Evolutionary conservation across 1,284 basidiomycete genomes (phyloP).

Genomic region (Tilletia setariae): DNA sequence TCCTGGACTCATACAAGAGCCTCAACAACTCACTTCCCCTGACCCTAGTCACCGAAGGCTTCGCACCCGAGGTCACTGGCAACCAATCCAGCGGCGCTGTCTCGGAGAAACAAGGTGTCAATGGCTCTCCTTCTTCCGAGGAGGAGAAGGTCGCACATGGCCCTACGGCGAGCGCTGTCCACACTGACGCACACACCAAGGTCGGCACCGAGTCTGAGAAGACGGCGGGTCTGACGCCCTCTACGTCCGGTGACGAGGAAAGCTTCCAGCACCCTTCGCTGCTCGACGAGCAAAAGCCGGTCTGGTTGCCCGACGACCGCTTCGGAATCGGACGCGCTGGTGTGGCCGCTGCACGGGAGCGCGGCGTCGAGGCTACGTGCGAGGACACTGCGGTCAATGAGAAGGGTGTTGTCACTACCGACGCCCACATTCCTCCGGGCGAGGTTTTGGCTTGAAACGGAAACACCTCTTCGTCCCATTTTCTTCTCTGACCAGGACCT

Average conservation of each 20-base stretch:
- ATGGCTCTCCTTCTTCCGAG: not conserved
- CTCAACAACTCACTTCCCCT: slow-evolving; percentile 43
- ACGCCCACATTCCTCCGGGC: slow-evolving; percentile 46
- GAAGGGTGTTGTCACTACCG: slow-evolving; percentile 45
- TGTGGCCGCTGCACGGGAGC: slow-evolving; percentile 39
- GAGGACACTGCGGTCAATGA: slow-evolving; percentile 44
- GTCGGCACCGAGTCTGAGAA: not conserved
- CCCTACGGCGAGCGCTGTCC: not conserved
- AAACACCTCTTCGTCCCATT: too few relatives aligned
- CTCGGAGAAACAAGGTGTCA: not conserved
- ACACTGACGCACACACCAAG: not conserved
- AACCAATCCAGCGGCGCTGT: not conserved
- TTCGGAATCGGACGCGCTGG: slow-evolving; percentile 46
- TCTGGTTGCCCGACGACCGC: slow-evolving; percentile 52
- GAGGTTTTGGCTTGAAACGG: slow-evolving; percentile 34
- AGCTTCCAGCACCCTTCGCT: slow-evolving; percentile 47
- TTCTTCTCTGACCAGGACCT: too few relatives aligned
- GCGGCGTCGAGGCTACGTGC: slow-evolving; percentile 43
- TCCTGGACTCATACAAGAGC: slow-evolving; percentile 49
- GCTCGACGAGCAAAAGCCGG: slow-evolving; percentile 41
- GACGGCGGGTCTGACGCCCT: slow-evolving; percentile 22
- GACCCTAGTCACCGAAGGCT: slow-evolving; percentile 27
- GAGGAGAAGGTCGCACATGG: slow-evolving; percentile 2
- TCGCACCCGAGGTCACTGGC: slow-evolving; percentile 5
- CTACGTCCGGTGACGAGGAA: slow-evolving; percentile 17